Conservation (phyloP, 805 yeast genomes). For the Ogataea saltuana region DNA sequence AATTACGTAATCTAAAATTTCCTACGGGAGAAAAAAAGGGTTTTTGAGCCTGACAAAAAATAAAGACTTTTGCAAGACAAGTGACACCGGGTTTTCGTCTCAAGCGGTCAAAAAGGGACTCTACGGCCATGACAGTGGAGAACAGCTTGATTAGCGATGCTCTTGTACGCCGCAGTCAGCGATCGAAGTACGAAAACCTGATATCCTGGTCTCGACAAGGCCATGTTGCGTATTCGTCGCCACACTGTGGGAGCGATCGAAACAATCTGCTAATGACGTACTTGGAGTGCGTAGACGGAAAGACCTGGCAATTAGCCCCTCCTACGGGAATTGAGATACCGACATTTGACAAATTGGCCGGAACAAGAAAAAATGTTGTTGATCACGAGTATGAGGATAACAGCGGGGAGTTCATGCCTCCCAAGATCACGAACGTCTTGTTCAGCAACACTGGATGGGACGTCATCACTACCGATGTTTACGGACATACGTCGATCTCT, state of each 20-base stretch:
- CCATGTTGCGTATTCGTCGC: constrained; percentile 66
- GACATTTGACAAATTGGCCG: constrained; percentile 16
- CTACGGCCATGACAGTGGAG: constrained; percentile 12
- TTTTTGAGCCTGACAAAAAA: no score
- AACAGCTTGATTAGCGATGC: constrained; percentile 24
- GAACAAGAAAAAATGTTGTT: constrained; percentile 24
- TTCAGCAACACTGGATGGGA: constrained; percentile 86
- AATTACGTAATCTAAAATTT: no score
- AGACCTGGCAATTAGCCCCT: constrained; percentile 72
- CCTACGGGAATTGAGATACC: constrained; percentile 41
- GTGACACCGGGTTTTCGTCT: no score
- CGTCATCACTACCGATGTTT: constrained; percentile 72
- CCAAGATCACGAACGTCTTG: constrained; percentile 42
- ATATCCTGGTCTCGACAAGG: constrained; percentile 85
- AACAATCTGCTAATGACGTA: constrained; percentile 58
- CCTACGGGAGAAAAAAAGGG: no score
- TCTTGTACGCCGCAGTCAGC: constrained; percentile 26
- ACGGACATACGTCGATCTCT: constrained; percentile 63
- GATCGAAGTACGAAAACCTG: constrained; percentile 14
- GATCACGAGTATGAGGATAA: constrained; percentile 20
- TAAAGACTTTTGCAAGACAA: no score
- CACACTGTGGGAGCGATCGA: constrained; percentile 31
- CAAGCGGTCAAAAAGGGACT: no score
- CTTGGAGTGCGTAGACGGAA: constrained; percentile 73
- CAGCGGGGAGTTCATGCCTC: constrained; percentile 27